These are phyloP conservation scores for Bretschneidera sinensis DNA, from an alignment of 345 rosid species.

Conservation along the genomic window DNA sequence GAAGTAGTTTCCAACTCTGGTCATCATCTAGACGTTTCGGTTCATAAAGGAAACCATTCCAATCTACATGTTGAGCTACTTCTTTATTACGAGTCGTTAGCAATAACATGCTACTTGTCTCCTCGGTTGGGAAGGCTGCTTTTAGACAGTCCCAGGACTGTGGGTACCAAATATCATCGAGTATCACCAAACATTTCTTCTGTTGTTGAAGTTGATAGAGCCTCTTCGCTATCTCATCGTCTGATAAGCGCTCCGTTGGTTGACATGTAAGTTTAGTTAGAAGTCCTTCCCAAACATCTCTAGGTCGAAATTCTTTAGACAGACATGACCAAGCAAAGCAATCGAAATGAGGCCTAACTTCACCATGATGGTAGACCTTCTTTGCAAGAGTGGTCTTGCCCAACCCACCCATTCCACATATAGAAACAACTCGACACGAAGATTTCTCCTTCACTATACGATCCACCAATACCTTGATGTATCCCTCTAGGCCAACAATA, in stretches of 20 bases:
- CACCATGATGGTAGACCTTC: slow-evolving; percentile 19
- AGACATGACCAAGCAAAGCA: slow-evolving; percentile 40
- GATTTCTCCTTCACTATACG: slow-evolving; percentile 14
- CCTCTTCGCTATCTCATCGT: no score
- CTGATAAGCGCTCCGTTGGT: no score
- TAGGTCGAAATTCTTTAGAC: slow-evolving; percentile 31
- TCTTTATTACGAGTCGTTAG: slow-evolving; percentile 39
- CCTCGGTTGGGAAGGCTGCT: slow-evolving; percentile 30
- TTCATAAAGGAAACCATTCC: slow-evolving; percentile 18
- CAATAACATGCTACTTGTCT: slow-evolving; percentile 34
- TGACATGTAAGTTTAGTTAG: slow-evolving; percentile 24
- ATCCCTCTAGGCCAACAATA: slow-evolving; percentile 39
- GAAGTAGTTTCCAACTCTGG: slow-evolving; percentile 44
- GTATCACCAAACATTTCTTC: slow-evolving; percentile 41
- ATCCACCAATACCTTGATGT: slow-evolving; percentile 22
- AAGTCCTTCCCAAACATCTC: slow-evolving; percentile 34
- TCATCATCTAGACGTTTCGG: slow-evolving; percentile 15
- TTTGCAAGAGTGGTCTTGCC: slow-evolving; percentile 52
- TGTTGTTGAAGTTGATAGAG: no score
- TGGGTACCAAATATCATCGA: slow-evolving; percentile 42
- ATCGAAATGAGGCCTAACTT: slow-evolving; percentile 29
- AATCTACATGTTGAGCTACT: slow-evolving; percentile 28
- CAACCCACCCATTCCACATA: slow-evolving; percentile 57
- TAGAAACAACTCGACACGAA: slow-evolving; percentile 19
- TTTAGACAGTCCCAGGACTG: slow-evolving; percentile 34